Conservation (phyloP, 352 stramenopile genomes). For the Globisporangium cylindrosporum region DNA sequence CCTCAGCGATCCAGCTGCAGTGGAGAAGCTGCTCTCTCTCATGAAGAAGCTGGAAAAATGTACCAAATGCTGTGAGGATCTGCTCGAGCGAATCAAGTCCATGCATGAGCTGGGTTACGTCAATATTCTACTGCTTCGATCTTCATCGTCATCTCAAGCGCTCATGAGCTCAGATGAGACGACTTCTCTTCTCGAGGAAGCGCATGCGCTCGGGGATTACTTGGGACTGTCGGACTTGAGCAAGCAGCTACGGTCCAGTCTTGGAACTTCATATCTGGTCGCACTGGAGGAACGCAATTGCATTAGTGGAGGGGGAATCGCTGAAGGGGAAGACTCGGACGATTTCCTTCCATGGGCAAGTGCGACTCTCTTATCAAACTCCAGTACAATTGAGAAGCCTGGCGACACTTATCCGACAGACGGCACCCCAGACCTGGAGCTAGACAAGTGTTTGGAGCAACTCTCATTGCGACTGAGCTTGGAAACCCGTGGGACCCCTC, state of each 20-base stretch:
- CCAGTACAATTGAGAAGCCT: constrained; percentile 19
- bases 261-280: constrained; percentile 51
- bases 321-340: background rate
- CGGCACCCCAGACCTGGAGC: constrained; percentile 13
- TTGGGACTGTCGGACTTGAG: constrained; percentile 45
- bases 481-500: background rate
- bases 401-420: constrained; percentile 19
- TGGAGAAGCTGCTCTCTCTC: constrained; percentile 33
- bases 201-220: constrained; percentile 34
- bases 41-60: constrained; percentile 47
- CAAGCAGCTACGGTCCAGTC: constrained; percentile 36
- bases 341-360: constrained; percentile 40
- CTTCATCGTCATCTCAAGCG: constrained; percentile 23
- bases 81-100: constrained; percentile 48
- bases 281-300: constrained; percentile 22
- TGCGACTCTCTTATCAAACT: constrained; percentile 36
- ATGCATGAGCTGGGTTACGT: constrained; percentile 41
- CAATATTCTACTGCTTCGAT: constrained; percentile 42
- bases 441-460: constrained; percentile 15
- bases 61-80: constrained; percentile 33
- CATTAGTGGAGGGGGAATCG: constrained; percentile 3
- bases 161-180: constrained; percentile 37
- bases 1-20: constrained; percentile 20
- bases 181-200: constrained; percentile 37
- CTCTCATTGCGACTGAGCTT: constrained; percentile 7